phyloP scores from a whole-genome alignment of 1,284 basidiomycete genomes.

The Cystobasidiaceae sp. region DNA sequence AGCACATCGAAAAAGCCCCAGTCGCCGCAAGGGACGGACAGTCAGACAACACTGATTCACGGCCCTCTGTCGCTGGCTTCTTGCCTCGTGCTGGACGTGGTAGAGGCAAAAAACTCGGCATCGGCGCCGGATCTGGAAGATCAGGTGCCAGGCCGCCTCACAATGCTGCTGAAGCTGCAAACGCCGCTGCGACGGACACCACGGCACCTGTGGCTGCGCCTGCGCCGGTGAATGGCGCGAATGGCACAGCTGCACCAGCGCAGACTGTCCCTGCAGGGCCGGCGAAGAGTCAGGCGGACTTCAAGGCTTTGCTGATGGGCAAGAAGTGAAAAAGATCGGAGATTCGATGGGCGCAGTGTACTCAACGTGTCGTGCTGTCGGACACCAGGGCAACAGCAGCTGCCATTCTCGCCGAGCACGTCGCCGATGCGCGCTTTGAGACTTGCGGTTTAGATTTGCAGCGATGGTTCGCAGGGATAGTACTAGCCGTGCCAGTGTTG shows the following conservation, averaged over 20 bases:
- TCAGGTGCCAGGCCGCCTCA: background rate
- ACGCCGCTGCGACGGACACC: background rate
- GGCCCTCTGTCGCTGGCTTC: background rate
- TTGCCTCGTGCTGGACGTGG: constrained; percentile 16
- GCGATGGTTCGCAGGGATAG: no score
- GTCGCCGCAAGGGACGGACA: no score
- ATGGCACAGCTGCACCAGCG: no score
- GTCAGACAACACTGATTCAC: background rate
- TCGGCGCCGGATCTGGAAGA: background rate
- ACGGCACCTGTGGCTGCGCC: no score
- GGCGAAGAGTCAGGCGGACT: constrained; percentile 17
- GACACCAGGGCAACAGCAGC: no score
- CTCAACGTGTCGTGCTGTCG: background rate
- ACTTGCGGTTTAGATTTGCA: no score
- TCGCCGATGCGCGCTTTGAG: no score
- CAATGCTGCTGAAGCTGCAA: background rate
- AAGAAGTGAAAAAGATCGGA: background rate
- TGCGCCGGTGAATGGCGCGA: no score
- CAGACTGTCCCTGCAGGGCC: background rate
- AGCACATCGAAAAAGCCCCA: background rate
- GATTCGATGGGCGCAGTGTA: background rate
- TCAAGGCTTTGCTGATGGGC: constrained; percentile 16
- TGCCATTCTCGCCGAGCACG: no score
- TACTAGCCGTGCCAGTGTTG: no score
- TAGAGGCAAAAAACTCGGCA: constrained; percentile 13